phyloP scores from a whole-genome alignment of 345 rosid species.

The Camelina sativa region DNA sequence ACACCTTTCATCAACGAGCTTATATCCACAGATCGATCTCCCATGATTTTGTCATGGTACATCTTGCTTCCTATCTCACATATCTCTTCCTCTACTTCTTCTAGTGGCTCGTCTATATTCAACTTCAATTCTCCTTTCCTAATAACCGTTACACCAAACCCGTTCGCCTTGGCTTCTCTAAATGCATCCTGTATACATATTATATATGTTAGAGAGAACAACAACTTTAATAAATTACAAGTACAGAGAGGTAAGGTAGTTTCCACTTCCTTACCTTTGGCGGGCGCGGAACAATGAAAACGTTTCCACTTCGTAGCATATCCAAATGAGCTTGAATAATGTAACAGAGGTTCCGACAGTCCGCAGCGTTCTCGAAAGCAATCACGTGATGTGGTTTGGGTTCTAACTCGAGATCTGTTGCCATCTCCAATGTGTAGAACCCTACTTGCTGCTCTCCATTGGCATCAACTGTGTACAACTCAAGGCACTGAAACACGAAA shows the following conservation, averaged over 20 bases:
- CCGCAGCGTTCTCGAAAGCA: slow-evolving; percentile 77
- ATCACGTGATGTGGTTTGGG: slow-evolving; percentile 85
- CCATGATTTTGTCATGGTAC: slow-evolving; percentile 78
- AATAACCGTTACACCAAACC: slow-evolving; percentile 80
- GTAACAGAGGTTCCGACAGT: slow-evolving; percentile 76
- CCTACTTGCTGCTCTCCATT: slow-evolving; percentile 71
- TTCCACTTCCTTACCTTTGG: slow-evolving; percentile 63
- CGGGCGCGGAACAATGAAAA: slow-evolving; percentile 80
- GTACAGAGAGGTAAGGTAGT: neutral
- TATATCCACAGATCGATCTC: slow-evolving; percentile 75
- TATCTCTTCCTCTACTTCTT: slow-evolving; percentile 81
- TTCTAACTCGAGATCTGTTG: slow-evolving; percentile 83
- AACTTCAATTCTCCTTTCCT: slow-evolving; percentile 75
- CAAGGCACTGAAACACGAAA: slow-evolving; percentile 72
- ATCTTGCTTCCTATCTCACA: slow-evolving; percentile 85
- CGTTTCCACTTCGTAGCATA: slow-evolving; percentile 74
- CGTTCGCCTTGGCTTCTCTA: slow-evolving; percentile 86
- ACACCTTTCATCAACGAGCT: slow-evolving; percentile 84
- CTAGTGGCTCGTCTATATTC: slow-evolving; percentile 78
- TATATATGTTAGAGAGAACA: slow-evolving; percentile 5
- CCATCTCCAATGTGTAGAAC: slow-evolving; percentile 92
- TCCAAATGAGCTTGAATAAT: slow-evolving; percentile 88
- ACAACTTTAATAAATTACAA: neutral
- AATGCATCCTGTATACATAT: slow-evolving; percentile 62
- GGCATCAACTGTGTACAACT: slow-evolving; percentile 64